Base-by-base conservation (phyloP, 1,284 basidiomycete species). In the Pascua sp. region DNA sequence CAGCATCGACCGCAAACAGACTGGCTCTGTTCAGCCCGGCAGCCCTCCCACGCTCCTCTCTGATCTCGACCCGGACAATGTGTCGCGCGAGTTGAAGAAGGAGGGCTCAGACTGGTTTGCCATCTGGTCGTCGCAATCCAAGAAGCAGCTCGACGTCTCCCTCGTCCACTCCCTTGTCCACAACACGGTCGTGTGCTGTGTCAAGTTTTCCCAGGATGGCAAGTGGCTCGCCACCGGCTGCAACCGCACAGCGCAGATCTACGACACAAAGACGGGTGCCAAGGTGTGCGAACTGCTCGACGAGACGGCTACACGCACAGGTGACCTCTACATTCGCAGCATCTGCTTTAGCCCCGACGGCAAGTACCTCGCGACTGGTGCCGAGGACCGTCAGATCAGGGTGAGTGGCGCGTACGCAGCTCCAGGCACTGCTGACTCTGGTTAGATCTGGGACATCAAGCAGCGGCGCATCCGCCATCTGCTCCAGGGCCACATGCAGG, bases 71-170 rank as follows among this genome's bases (percentile, higher is more conserved):
- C 79, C 79, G 9, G 80, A 81, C 3, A 78, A 77, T 44, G 79
- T 83, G 16, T 78, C 81, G 17, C 73, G 78, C 48, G 81, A 82
- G 48, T 69, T 82, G 53, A 83, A 83, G 67, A 90, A 89, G 76
- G 89, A 93, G 73, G 94, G 92, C 0, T 80, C 81, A 41, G 96
- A 98, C 76, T 98, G 95, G 95, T 89, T 94, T 69, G 92, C 91
- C 16, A 84, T 96, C 52, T 97, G 92, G 81, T 96, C 92, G 73
- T 88, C 90, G 13, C 87, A 89, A 67, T 85, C 81, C 18, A 90
- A 91, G 78, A 82, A 87, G 49, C 82, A 85, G 57, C 79, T 96
- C 55, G 92, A 98, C 73, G 90, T 98, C n/a, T 81, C 80, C 48
- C 78, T 98, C 55, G 86, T 93, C 17, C 91, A 98, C 75, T 96